Evolutionary conservation across 2,329 filamentous ascomycete genomes (phyloP).

Genomic region (Acephala macrosclerotiorum): DNA sequence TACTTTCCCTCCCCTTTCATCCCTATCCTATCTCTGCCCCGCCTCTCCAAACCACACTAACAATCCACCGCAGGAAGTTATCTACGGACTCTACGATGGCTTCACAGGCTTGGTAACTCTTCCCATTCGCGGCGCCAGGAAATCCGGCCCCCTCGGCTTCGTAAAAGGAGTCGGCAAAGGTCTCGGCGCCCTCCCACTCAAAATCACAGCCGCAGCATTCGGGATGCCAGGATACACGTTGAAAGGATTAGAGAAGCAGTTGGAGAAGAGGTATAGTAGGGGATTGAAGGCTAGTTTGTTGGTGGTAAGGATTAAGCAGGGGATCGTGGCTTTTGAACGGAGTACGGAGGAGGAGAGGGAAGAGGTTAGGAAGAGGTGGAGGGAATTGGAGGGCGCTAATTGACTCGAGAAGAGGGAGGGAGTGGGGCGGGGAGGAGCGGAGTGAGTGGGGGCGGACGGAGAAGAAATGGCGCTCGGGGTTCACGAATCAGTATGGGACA

Average conservation of each 20-base stretch:
- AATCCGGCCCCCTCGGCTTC: slow-evolving; percentile 48
- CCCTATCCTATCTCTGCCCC: background rate
- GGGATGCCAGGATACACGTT: slow-evolving; percentile 36
- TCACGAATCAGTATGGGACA: too few relatives aligned
- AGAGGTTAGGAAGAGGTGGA: slow-evolving; percentile 44
- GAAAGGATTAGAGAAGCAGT: slow-evolving; percentile 38
- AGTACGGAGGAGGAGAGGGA: slow-evolving; percentile 49
- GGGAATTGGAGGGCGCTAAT: slow-evolving; percentile 18
- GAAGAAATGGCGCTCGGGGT: too few relatives aligned
- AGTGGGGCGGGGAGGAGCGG: too few relatives aligned
- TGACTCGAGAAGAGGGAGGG: background rate
- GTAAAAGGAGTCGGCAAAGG: slow-evolving; percentile 60
- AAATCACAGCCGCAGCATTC: slow-evolving; percentile 55
- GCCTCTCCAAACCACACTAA: background rate
- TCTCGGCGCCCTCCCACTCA: slow-evolving; percentile 66
- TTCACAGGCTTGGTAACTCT: slow-evolving; percentile 67
- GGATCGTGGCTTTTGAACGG: slow-evolving; percentile 39
- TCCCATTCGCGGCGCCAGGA: slow-evolving; percentile 54
- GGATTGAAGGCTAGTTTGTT: slow-evolving; percentile 34
- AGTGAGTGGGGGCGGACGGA: too few relatives aligned
- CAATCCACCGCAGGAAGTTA: slow-evolving; percentile 56
- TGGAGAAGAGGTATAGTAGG: slow-evolving; percentile 33
- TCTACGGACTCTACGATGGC: slow-evolving; percentile 69
- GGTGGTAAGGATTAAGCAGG: slow-evolving; percentile 34
- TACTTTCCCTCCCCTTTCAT: background rate